Evolutionary conservation across 2,329 filamentous ascomycete genomes (phyloP), one percentile per base, ranked within the genome.

Genomic region (Clarireedia monteithiana): DNA sequence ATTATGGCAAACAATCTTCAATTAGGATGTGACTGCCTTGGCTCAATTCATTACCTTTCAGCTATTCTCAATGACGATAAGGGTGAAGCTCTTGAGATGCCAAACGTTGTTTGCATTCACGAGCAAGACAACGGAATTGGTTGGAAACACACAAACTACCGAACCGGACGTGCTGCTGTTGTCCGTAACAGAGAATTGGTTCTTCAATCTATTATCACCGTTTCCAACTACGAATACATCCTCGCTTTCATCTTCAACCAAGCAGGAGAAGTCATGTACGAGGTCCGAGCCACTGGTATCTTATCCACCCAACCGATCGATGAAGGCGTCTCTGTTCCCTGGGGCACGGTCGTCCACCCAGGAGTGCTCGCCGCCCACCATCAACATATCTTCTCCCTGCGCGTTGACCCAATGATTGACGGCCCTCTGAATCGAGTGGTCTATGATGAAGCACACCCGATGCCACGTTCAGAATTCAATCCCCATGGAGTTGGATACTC

Each of bases 171-270:
- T 9, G 83, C 84, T 2, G 83, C 81, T 0, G 76, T 86, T 4
- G 78, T 80, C 17, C 78, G 85, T 20, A 82, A 80, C 60, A 76
- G 85, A 26, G 83, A 88, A 66, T 71, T 88, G 4, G 83, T 88
- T 0, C 67, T 88, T 5, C 85, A 88, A 66, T 81, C 79, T 63
- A 88, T 88, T 67, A 85, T 86, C 70, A 88, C 84, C 0, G 82
- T 88, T 4, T 77, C 82, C 10, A 88, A 88, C 70, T 88, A 88
- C 69, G 85, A 88, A 66, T 88, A 88, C 66, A 86, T 88, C 62
- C 76, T 88, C 39, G 83, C 84, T 2, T 88, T 84, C 70, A 80
- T 84, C 52, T 86, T 88, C 72, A 85, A 86, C 67, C 85, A 88
- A 67, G 84, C 84, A 2, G 85, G 82, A 55, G 83, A 85, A 63